Base-by-base conservation (phyloP, 352 stramenopile genomes). In the Phytophthora kernoviae region DNA sequence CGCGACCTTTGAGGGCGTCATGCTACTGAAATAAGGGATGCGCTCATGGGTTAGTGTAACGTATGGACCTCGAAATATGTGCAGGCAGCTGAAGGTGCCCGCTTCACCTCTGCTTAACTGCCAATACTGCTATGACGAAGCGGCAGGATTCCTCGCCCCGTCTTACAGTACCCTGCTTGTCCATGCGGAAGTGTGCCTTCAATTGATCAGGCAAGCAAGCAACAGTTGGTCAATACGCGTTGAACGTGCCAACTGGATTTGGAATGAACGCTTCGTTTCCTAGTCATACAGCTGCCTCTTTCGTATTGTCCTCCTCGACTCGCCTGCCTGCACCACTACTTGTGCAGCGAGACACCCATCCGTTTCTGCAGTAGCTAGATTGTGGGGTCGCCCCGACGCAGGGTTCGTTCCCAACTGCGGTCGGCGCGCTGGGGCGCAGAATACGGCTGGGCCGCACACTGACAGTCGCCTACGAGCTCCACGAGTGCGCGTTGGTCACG, bases 401-500 rank as follows among this genome's bases (percentile, higher is more conserved):
- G 59, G 55, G 63, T 76, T 80, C 70, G 27, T 80, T 68, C 63
- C 68, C 62, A 56, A 68, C 53, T 64, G 52, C 58, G 48, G 51
- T 48, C 53, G 34, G 50, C 50, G 12, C 18, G 43, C 26, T 47
- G 47, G 20, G 24, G 48, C 20, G 52, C 50, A 61, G 58, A 61
- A 57, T 61, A 24, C 41, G 30, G 60, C 42, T 70, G 30, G 52
- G 27, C 55, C 30, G 32, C 22, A 30, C 34, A 57, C 51, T 48
- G 32, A 10, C 18, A 54, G 26, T 53, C 18, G 52, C 37, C 48
- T 93, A 95, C 45, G 87, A 93, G 81, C 77, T 93, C 82, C 75
- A 93, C 62, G 81, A 79, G 63, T 84, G 79, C 36, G 78, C 53
- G 68, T 75, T 77, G 62, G 70, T 87, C 53, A 74, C 58, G 43